Base-by-base conservation (phyloP, 257 asterid genomes). In the Solanum neorickii region DNA sequence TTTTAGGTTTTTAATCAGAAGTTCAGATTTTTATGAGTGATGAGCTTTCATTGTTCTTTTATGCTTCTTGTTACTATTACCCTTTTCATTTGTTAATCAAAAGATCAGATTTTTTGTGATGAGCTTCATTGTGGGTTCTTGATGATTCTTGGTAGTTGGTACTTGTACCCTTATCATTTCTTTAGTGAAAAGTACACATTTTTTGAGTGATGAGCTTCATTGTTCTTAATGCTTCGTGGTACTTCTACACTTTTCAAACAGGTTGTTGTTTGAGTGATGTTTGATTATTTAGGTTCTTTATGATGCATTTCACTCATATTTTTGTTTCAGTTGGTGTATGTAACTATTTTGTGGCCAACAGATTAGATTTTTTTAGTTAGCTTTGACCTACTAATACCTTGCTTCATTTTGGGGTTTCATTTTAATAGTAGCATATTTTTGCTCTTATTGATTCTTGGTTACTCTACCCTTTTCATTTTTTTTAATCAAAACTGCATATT, bases 371-470 rank as follows among this genome's bases (percentile, higher is more conserved):
- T 27, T 78, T 16, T 21, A n/a, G 39, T 77, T 14, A 44, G 18
- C n/a, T 77, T 44, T 77, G 41, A 78, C 27, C 66, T 9, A 1
- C 3, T 78, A 27, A 78, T 78, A 8, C 66, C 66, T 46, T 78
- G 27, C 65, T 78, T 78, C 84, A 27, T 78, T 78, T 46, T 27
- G 84, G 66, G 66, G 13, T 0, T 44, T 46, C 42, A 27, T 46
- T 78, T 9, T 16, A 42, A 44, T 73, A 73, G 78, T 49, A 44
- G 37, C 49, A 72, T 0, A n/a, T 62, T 62, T 60, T 62, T 90
- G 87, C 85, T 94, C 87, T 88, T 94, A 68, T 72, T 93, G 92
- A 93, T 93, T 91, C 87, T 93, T 85, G 95, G 96, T 93, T 90
- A 65, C 86, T 87, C 41, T 88, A 74, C 70, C 39, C 87, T 70